phyloP scores from a whole-genome alignment of 805 yeast species.

The Wickerhamomyces queroliae region DNA sequence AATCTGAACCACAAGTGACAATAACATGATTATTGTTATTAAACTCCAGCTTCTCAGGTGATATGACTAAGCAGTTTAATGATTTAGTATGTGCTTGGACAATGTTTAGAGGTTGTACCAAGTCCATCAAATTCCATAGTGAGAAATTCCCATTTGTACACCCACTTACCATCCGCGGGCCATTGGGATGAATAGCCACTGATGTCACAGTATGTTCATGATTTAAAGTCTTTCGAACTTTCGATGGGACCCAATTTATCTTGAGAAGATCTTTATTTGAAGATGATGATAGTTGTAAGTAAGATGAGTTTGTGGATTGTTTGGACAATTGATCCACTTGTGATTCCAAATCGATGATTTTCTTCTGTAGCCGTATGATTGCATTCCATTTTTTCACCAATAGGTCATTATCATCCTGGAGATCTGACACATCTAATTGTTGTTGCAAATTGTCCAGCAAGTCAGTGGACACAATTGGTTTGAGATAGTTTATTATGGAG shows the following conservation, averaged over 20 bases:
- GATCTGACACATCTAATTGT: conserved; percentile 15
- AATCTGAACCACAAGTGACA: conserved; percentile 47
- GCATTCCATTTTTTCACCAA: conserved; percentile 86
- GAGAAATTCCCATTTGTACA: conserved; percentile 62
- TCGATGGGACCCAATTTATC: conserved; percentile 21
- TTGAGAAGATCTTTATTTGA: conserved; percentile 11
- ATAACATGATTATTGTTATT: conserved; percentile 22
- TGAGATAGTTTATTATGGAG: conserved; percentile 44
- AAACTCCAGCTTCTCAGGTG: conserved; percentile 32
- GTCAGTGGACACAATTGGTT: conserved; percentile 21
- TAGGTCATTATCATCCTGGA: conserved; percentile 23
- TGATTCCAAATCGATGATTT: conserved; percentile 63
- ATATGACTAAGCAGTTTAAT: conserved; percentile 54
- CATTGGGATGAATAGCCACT: conserved; percentile 67
- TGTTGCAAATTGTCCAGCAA: conserved; percentile 14
- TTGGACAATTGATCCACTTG: conserved; percentile 45
- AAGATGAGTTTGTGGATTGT: conserved; percentile 31
- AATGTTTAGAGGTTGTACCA: conserved; percentile 52
- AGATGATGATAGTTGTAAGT: conserved; percentile 19
- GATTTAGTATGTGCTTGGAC: conserved; percentile 73
- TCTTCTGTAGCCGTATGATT: conserved; percentile 71
- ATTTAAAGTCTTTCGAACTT: conserved; percentile 18
- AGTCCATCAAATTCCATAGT: conserved; percentile 65
- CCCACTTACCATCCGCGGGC: conserved; percentile 60
- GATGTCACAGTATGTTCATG: conserved; percentile 50